Evolutionary conservation across 257 asterid genomes (phyloP).

Genomic region (Solanum peruvianum): DNA sequence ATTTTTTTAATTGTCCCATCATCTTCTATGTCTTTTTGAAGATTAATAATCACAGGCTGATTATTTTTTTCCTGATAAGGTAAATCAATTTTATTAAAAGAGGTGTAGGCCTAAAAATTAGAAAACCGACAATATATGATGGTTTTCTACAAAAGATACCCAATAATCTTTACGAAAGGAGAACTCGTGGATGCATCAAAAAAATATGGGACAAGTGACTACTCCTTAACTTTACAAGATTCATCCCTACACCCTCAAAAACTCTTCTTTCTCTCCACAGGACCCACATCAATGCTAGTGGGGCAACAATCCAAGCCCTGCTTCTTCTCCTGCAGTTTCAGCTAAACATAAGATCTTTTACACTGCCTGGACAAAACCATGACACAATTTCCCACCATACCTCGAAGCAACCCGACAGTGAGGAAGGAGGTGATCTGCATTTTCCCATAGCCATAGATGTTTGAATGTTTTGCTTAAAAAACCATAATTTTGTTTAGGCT

Average conservation of each 20-base stretch:
- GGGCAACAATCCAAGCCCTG: not conserved
- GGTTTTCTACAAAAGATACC: not conserved
- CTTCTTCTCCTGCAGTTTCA: not conserved
- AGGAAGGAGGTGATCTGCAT: not conserved
- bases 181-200: not conserved
- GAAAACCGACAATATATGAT: not conserved
- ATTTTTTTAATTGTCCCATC: not conserved
- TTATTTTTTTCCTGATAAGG: not conserved
- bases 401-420: not conserved
- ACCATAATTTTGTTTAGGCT: not conserved
- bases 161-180: not conserved
- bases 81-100: not conserved
- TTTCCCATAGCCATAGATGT: not conserved
- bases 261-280: not conserved
- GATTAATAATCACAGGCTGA: not conserved
- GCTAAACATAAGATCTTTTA: not conserved
- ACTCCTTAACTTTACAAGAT: not conserved
- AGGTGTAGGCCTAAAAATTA: not conserved
- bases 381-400: not conserved
- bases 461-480: not conserved
- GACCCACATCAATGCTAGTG: not conserved
- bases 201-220: not conserved
- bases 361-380: not conserved
- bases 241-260: not conserved
- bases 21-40: not conserved